Evolutionary conservation across 805 yeast genomes (phyloP).

Genomic region (Blastobotrys robertii): DNA sequence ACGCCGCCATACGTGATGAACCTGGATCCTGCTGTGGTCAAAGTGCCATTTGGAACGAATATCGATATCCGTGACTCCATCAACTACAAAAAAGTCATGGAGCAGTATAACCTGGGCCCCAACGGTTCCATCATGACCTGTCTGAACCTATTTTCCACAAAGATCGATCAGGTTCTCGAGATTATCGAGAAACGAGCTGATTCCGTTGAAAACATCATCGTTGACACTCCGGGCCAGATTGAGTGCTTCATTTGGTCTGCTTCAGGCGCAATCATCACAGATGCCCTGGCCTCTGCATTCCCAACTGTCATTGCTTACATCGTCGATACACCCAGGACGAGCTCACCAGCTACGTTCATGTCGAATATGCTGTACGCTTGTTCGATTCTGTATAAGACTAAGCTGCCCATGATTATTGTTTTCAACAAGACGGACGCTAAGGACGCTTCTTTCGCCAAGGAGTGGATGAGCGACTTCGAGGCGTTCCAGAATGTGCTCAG

Average conservation of each 20-base stretch:
- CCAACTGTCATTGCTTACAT: conserved; percentile 95
- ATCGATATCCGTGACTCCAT: conserved; percentile 95
- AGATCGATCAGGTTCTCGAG: conserved; percentile 87
- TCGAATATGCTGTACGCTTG: conserved; percentile 98
- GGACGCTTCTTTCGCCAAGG: conserved; percentile 78
- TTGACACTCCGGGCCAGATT: conserved; percentile 98
- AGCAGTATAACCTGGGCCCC: conserved; percentile 86
- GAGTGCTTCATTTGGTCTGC: conserved; percentile 99
- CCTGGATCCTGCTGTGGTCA: conserved; percentile 91
- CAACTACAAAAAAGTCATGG: conserved; percentile 94
- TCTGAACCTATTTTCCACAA: conserved; percentile 82
- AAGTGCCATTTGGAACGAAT: conserved; percentile 88
- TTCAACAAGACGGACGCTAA: conserved; percentile 90
- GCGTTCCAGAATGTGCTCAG: conserved; percentile 72
- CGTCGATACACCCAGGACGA: conserved; percentile 91
- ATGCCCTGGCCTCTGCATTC: conserved; percentile 88
- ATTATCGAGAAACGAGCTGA: conserved; percentile 71
- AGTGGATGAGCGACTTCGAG: conserved; percentile 97
- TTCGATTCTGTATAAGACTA: conserved; percentile 90
- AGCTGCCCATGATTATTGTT: conserved; percentile 91
- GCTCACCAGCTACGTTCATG: conserved; percentile 94
- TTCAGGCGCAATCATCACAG: conserved; percentile 92
- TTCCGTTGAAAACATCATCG: conserved; percentile 54
- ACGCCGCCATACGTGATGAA: conserved; percentile 85
- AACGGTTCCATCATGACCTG: conserved; percentile 98